phyloP scores from a whole-genome alignment of 2,329 filamentous ascomycete species.

The Botrytis squamosa region DNA sequence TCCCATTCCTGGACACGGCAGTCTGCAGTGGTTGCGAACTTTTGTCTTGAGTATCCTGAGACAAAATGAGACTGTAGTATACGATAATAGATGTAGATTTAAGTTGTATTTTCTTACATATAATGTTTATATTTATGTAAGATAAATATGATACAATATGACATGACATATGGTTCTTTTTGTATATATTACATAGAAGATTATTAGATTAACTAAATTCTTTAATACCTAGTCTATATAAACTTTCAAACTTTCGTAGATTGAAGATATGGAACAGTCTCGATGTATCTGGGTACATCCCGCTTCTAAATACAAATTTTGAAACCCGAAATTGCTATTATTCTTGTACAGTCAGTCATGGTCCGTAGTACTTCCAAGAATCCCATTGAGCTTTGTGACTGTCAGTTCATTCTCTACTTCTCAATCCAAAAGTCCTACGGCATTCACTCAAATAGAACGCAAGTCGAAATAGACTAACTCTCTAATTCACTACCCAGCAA shows the following conservation, averaged over 20 bases:
- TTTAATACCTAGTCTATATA: too few relatives aligned
- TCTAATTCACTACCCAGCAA: background rate
- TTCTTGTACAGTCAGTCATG: background rate
- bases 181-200: too few relatives aligned
- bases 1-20: background rate
- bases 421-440: background rate
- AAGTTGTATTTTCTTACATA: background rate
- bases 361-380: background rate
- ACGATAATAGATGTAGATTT: fast-evolving
- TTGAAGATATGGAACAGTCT: too few relatives aligned
- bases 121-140: too few relatives aligned
- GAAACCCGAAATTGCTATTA: background rate
- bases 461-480: background rate
- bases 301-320: too few relatives aligned
- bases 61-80: too few relatives aligned
- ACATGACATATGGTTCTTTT: too few relatives aligned
- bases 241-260: too few relatives aligned
- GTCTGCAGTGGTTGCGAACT: background rate
- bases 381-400: fast-evolving
- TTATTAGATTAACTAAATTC: too few relatives aligned
- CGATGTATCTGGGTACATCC: too few relatives aligned
- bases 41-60: background rate
- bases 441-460: background rate
- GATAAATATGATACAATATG: too few relatives aligned
- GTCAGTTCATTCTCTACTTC: background rate